Base-by-base conservation (phyloP, 768 basidiomycete species). In the Podaxis carcinomalis region DNA sequence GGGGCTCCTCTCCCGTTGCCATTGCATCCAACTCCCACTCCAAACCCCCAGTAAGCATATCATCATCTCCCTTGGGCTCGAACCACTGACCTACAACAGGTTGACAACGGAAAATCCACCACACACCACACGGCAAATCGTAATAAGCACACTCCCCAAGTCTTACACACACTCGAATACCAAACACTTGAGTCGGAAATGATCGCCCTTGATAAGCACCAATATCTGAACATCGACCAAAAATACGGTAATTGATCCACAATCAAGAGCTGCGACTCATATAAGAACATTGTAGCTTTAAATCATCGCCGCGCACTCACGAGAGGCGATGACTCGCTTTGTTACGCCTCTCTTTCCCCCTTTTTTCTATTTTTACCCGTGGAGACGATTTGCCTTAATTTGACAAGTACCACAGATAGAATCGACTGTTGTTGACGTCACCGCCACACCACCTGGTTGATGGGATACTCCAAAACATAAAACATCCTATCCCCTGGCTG, bases 381-480 rank as follows among this genome's bases (percentile, higher is more conserved):
- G 47, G 49, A 51, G 56, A 25, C 28, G 44, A 13, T 19, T 52
- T 52, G 23, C 46, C n/a, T 59, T 44, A 44, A n/a, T n/a, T 44
- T 21, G 42, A 44, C 42, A 44, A 21, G 11, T n/a, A 44, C 9
- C 9, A 44, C 51, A 52, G n/a, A 51, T 51, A 56, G 56, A 40
- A 49, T 36, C 32, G 42, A 50, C 58, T 53, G 63, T 61, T 37
- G 64, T 63, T 63, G 67, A 70, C 66, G 67, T 69, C 70, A 70
- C 68, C 67, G 71, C 70, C 71, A 72, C 69, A 27, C 28, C 53
- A 60, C 27, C 42, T 40, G n/a, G 46, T 13, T 64, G 60, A 62
- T 58, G 46, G 46, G 36, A 44, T 44, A 25, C 42, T 40, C 56
- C 37, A 50, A 32, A 56, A 32, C 51, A n/a, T 55, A 50, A 32